A percentile compares a stretch with the other conserved stretches of the same genome.
phyloP scores from a whole-genome alignment of 2,329 filamentous ascomycete species.

The Pezicula radicicola region DNA sequence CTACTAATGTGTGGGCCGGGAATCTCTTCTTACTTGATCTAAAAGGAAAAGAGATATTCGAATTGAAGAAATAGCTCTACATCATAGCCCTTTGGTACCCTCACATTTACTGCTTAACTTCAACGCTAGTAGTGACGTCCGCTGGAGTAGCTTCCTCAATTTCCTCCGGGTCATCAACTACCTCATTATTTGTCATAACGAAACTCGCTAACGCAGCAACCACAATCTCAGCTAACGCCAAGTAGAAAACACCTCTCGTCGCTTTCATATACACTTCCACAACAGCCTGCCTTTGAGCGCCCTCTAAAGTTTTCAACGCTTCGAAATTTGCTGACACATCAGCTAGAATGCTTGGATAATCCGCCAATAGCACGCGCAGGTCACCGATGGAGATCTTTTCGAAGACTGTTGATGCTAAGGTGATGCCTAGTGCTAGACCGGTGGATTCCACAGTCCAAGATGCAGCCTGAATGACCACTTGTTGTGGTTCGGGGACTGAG shows the following conservation, averaged over 20 bases:
- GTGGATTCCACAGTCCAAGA: conserved; percentile 76
- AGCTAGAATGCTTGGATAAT: not conserved
- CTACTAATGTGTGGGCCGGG: too few relatives aligned
- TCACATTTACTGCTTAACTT: too few relatives aligned
- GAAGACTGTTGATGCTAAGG: conserved; percentile 22
- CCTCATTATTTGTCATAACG: conserved; percentile 1
- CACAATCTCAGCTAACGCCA: not conserved
- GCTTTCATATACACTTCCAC: not conserved
- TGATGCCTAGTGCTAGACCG: conserved; percentile 64
- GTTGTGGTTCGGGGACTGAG: conserved; percentile 62
- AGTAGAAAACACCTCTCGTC: not conserved
- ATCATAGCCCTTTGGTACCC: too few relatives aligned
- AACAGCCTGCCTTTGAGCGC: not conserved
- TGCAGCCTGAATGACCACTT: conserved; percentile 72
- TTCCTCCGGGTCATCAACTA: not conserved
- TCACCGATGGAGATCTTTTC: conserved; percentile 3
- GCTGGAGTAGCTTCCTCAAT: too few relatives aligned
- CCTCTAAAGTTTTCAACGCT: not conserved
- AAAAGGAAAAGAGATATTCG: too few relatives aligned
- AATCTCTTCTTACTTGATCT: too few relatives aligned
- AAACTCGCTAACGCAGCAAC: not conserved
- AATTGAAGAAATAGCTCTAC: too few relatives aligned
- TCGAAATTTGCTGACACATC: not conserved
- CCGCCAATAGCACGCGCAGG: not conserved
- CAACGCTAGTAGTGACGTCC: too few relatives aligned